These are phyloP conservation scores for Malassezia dermatis DNA, from an alignment of 1,284 basidiomycete genomes.

Conservation along the genomic window DNA sequence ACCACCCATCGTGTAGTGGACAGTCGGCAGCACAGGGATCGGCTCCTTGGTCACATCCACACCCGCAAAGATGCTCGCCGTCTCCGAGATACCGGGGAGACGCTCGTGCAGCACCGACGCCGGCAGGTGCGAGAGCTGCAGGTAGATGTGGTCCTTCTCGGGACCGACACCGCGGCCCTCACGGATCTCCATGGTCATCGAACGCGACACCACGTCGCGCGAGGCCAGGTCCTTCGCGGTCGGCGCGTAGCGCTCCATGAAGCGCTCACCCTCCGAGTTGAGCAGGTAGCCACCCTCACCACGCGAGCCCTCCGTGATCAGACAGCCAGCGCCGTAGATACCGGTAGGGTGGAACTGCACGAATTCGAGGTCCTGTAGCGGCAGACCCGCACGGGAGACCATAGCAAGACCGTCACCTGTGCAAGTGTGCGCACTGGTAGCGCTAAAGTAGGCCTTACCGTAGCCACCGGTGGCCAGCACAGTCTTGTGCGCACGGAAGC, in stretches of 20 bases:
- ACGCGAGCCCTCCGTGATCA: constrained; percentile 97
- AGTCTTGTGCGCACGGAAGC: constrained; percentile 96
- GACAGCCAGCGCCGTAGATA: constrained; percentile 97
- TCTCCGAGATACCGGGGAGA: constrained; percentile 98
- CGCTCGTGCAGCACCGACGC: constrained; percentile 92
- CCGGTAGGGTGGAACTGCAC: constrained; percentile 99
- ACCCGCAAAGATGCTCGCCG: constrained; percentile 95
- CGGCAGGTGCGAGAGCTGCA: constrained; percentile 94
- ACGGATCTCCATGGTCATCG: constrained; percentile 97
- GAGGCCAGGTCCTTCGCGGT: constrained; percentile 99
- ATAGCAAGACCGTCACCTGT: constrained; percentile 98
- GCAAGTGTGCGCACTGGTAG: constrained; percentile 97
- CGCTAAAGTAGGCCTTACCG: constrained; percentile 96
- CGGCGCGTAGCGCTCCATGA: constrained; percentile 98
- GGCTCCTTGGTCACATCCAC: constrained; percentile 99
- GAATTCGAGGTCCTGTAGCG: constrained; percentile 94
- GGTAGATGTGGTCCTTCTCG: constrained; percentile 93
- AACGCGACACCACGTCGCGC: constrained; percentile 96
- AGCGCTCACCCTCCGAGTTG: constrained; percentile 97
- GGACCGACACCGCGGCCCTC: constrained; percentile 98
- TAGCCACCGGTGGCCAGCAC: constrained; percentile 97
- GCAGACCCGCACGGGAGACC: constrained; percentile 91
- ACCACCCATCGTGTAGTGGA: constrained; percentile 68
- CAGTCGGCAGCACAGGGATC: constrained; percentile 53
- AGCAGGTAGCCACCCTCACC: constrained; percentile 98